These are phyloP conservation scores for Euphrasia confusa DNA, from an alignment of 257 asterid genomes.

Conservation along the genomic window DNA sequence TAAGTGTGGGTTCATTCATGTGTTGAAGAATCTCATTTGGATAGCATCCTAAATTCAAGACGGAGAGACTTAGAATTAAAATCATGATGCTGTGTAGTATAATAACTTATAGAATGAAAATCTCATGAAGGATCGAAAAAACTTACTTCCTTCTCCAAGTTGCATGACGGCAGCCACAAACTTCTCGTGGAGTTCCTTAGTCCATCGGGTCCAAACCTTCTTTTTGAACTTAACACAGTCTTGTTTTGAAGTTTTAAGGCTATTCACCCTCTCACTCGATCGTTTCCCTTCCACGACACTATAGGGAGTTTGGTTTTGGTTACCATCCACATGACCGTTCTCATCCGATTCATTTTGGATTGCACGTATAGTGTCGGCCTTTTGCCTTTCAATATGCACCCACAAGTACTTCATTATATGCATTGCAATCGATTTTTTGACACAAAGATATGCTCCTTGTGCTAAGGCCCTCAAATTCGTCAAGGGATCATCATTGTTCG, in stretches of 20 bases:
- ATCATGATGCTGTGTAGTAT: neutral
- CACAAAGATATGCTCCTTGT: conserved; percentile 37
- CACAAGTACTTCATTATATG: conserved; percentile 24
- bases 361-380: neutral
- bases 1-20: conserved; percentile 39
- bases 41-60: conserved; percentile 30
- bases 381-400: conserved; percentile 37
- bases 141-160: conserved; percentile 45
- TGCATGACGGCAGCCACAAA: conserved; percentile 30
- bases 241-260: neutral
- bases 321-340: neutral
- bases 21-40: conserved; percentile 39
- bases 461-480: conserved; percentile 29
- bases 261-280: neutral
- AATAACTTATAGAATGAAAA: neutral
- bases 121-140: no score
- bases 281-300: neutral
- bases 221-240: neutral
- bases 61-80: neutral
- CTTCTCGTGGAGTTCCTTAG: conserved; percentile 33
- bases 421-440: conserved; percentile 27
- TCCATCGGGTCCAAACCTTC: conserved; percentile 39
- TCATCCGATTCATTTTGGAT: neutral
- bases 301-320: neutral
- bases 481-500: conserved; percentile 22